Evolutionary conservation across 2,329 filamentous ascomycete genomes (phyloP), one percentile per base, ranked within the genome.

Genomic region (Clonostachys solani): DNA sequence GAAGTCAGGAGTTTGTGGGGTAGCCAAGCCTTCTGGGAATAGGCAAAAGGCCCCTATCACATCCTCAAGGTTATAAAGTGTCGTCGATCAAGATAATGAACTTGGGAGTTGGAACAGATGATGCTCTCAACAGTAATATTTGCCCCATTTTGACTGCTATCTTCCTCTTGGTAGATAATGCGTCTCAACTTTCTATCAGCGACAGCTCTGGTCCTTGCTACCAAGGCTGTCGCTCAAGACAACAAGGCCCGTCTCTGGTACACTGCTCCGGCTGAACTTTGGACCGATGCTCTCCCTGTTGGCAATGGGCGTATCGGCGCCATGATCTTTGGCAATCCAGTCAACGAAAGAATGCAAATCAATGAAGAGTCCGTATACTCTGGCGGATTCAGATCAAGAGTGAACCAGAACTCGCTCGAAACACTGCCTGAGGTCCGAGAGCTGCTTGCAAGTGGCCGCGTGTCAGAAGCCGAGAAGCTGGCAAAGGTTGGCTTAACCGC

Each of bases 301-400:
- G 43, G 43, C 13, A 44, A 44, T 35, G 43, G 43, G 8, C 36
- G 33, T 17, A 34, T 44, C 17, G 43, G 43, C 8, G 43, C 43
- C 23, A 44, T 44, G 43, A 18, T 44, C 36, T 44, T 44, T 17
- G 43, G 43, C 15, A 33, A 44, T 33, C 43, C 43, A n/a, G 36
- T 44, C 29, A 34, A 44, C 16, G 43, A 44, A 17, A 12, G 43
- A 15, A 44, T 44, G 43, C 43, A 44, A 9, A 18, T 44, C 43
- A 44, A 44, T 33, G 43, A 44, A 17, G 43, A 44, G 15, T 44
- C 43, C 2, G 29, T 44, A 29, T 44, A 44, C 43, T 44, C 43
- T 13, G 43, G 43, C 6, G 43, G 43, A 15, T 44, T 44, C 33
- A 29, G 43, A 44, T 19, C 33, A 15, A 29, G 43, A 6, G 43